phyloP scores from a whole-genome alignment of 2,329 filamentous ascomycete genomes.

The Trichoderma harzianum region DNA sequence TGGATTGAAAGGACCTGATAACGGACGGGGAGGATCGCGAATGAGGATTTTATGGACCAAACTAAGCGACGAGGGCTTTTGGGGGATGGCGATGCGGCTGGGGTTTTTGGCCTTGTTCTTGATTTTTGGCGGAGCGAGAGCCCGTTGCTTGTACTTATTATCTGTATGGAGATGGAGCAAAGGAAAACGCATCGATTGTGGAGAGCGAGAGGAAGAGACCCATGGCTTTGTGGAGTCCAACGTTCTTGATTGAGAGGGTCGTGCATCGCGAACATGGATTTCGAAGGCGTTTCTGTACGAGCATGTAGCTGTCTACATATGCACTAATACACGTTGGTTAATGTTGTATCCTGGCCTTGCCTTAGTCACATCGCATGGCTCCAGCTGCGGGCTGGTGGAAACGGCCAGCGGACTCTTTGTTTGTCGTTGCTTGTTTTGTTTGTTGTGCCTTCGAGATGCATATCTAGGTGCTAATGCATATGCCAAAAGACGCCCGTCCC shows the following conservation, averaged over 20 bases:
- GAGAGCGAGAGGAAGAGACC: neutral
- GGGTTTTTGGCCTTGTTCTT: neutral
- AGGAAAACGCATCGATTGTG: neutral
- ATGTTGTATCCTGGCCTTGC: neutral
- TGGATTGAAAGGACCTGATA: neutral
- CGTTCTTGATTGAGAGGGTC: constrained; percentile 12
- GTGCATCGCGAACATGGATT: constrained; percentile 12
- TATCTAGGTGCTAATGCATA: constrained; percentile 8
- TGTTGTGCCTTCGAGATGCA: neutral
- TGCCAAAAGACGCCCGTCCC: neutral
- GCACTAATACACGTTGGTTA: neutral
- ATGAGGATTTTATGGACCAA: neutral
- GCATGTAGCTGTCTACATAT: neutral
- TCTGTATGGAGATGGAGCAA: neutral
- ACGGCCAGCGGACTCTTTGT: neutral
- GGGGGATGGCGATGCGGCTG: neutral
- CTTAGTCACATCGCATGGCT: neutral
- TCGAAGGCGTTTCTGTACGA: neutral
- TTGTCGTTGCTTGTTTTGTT: neutral
- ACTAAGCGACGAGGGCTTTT: constrained; percentile 10
- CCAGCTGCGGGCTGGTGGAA: neutral
- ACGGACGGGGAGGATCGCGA: neutral
- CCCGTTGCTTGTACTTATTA: neutral
- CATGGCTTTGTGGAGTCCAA: constrained; percentile 3
- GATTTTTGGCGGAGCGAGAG: neutral